Evolutionary conservation across 2,329 filamentous ascomycete species (phyloP), one percentile per base, ranked within the genome.

Genomic region (Arthroderma uncinatum): DNA sequence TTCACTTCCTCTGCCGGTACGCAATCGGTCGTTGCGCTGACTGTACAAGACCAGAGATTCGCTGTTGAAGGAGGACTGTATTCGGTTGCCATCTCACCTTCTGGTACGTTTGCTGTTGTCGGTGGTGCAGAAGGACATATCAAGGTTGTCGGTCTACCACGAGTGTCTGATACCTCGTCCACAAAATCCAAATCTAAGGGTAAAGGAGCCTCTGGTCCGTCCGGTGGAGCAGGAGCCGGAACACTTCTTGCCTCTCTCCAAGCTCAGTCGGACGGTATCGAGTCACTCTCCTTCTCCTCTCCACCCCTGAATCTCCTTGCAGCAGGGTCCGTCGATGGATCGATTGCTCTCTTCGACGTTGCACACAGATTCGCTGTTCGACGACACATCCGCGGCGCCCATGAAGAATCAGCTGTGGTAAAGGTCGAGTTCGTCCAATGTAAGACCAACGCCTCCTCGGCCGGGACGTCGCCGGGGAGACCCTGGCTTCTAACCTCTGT

Each of bases 21-120:
- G 12, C 82, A 83, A 62, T 77, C 88, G 0, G 83, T 91, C 10
- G 82, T 97, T 5, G 84, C 83, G 0, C 78, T 96, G 48, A 95
- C 87, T 1, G 80, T 79, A 0, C 79, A 82, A 12, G 93, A 98
- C 73, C 88, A 95, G 75, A 84, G 93, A 50, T 98, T 98, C 74
- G 84, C 82, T 33, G 87, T 97, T 53, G 88, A 95, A 58, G 93
- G 92, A 23, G 93, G 93, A 0, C 78, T 98, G 1, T 97, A 90
- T 79, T 89, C 86, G 39, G 82, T 96, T 36, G 89, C 88, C 16
- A 77, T 96, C 62, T 86, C 92, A 4, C 90, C 91, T 0, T 83
- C 82, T 14, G 87, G 89, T 39, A 77, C 85, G 0, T 86, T 95
- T 61, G 83, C 90, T 1, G 92, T 89, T 0, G 88, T 89, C 0